Base-by-base conservation (phyloP, 2,329 filamentous ascomycete species). In the Nothomitra cinnamomea region DNA sequence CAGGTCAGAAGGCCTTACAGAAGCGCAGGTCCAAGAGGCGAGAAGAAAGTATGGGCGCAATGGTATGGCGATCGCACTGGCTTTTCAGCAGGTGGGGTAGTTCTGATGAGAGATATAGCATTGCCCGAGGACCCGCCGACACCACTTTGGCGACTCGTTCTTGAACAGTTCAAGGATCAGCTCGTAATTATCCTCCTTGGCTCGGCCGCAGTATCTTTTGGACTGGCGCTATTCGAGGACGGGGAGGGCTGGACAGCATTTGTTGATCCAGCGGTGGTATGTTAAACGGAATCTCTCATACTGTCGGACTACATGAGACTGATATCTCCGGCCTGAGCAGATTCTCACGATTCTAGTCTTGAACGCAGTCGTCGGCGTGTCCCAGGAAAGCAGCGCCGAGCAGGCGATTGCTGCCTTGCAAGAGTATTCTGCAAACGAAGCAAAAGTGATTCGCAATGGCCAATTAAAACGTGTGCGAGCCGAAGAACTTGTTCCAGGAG, bases 81-180 rank as follows among this genome's bases (percentile, higher is more conserved):
- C 22, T 38, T 15, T 15, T 51, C 24, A 3, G 52, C 24, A 43
- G 38, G 43, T 28, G 47, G 50, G 21, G 17, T 25, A 21, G 25
- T 55, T 49, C 61, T 64, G 51, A 60, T 53, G 53, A 49, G 32
- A 52, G 52, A 42, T 28, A 43, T 58, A 86, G 82, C 82, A 54
- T 74, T 87, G 54, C 77, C 80, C 47, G 92, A 98, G 72, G 92
- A 98, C 59, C 92, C 92, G 53, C 88, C 92, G 2, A 98, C 92
- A 32, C 92, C 92, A 40, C 67, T 98, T 49, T 98, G 90, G 92
- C 80, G 96, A 70, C 82, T 98, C 58, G 87, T 98, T 54, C 77
- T 98, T 56, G 92, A 98, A 71, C 92, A 98, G 68, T 98, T 98
- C 77, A 95, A 98, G 70, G 92, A 98, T 66, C 92, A 98, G 69